phyloP scores from a whole-genome alignment of 371 early-diverging fungal genomes.

The Mortierella sp. region DNA sequence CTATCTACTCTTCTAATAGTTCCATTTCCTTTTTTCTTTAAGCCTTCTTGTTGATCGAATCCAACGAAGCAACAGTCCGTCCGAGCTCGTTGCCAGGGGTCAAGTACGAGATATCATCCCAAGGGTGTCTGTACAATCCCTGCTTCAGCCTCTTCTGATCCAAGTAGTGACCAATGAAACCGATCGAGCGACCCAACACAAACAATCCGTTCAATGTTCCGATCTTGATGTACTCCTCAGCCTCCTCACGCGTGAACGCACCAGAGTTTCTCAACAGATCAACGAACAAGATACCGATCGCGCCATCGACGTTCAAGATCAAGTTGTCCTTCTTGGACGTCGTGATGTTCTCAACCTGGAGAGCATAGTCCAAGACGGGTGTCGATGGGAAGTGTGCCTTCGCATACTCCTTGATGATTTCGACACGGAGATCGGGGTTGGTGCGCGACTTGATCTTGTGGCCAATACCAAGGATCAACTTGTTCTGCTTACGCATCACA shows the following conservation, averaged over 20 bases:
- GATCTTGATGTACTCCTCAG: conserved; percentile 96
- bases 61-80: conserved; percentile 56
- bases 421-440: conserved; percentile 97
- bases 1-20: too few species aligned
- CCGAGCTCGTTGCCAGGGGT: conserved; percentile 64
- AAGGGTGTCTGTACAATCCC: conserved; percentile 96
- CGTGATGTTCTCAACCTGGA: conserved; percentile 94
- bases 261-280: conserved; percentile 93
- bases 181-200: conserved; percentile 94
- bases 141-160: conserved; percentile 99
- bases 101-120: conserved; percentile 97
- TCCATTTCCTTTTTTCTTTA: conserved; percentile 3
- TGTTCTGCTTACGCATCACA: conserved; percentile 84
- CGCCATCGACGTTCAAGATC: conserved; percentile 98
- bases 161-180: conserved; percentile 97
- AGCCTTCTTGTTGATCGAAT: conserved; percentile 55
- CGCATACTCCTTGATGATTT: conserved; percentile 93
- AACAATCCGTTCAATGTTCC: conserved; percentile 97
- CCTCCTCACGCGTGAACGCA: conserved; percentile 94
- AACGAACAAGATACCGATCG: conserved; percentile 95
- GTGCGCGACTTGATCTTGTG: conserved; percentile 99
- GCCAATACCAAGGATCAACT: conserved; percentile 95
- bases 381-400: conserved; percentile 89
- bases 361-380: conserved; percentile 92
- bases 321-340: conserved; percentile 98